phyloP scores from a whole-genome alignment of 176 grass and related monocot species.

The Neostapfia colusana region DNA sequence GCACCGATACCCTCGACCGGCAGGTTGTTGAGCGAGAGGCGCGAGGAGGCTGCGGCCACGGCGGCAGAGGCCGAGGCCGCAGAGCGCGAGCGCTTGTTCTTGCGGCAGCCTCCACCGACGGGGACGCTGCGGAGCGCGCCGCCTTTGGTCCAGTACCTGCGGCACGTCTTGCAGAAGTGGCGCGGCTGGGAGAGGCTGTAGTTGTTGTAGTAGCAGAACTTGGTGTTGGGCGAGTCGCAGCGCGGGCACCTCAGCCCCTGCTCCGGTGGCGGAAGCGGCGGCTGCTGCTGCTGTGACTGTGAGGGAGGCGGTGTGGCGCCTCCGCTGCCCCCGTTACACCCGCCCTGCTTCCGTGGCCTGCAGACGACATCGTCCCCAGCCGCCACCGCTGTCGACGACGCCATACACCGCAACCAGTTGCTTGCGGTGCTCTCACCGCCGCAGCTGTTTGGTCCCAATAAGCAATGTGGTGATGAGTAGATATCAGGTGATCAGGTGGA shows the following conservation, averaged over 20 bases:
- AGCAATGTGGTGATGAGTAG: constrained; percentile 8
- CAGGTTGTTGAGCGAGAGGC: constrained; percentile 36
- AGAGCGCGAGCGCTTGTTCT: constrained; percentile 88
- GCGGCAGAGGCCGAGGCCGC: background rate
- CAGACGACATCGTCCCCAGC: constrained; percentile 3
- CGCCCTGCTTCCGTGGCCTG: constrained; percentile 14
- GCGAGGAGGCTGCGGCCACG: background rate
- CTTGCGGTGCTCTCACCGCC: background rate
- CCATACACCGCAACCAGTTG: constrained; percentile 25
- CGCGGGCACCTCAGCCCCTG: constrained; percentile 76
- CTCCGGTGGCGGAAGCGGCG: constrained; percentile 32
- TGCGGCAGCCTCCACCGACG: constrained; percentile 84
- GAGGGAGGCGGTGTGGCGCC: background rate
- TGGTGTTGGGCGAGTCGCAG: constrained; percentile 95
- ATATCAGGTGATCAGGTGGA: constrained; percentile 25
- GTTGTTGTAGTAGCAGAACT: constrained; percentile 99
- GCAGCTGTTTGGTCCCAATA: background rate
- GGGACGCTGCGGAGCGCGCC: constrained; percentile 95
- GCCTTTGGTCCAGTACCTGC: constrained; percentile 96
- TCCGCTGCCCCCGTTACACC: background rate
- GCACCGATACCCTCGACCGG: background rate
- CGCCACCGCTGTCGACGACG: constrained; percentile 30
- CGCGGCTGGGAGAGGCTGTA: constrained; percentile 90
- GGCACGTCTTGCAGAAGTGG: constrained; percentile 95
- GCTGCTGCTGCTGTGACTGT: background rate